These are phyloP conservation scores for Pyricularia sp. DNA, from an alignment of 2,329 filamentous ascomycete genomes.

Conservation along the genomic window DNA sequence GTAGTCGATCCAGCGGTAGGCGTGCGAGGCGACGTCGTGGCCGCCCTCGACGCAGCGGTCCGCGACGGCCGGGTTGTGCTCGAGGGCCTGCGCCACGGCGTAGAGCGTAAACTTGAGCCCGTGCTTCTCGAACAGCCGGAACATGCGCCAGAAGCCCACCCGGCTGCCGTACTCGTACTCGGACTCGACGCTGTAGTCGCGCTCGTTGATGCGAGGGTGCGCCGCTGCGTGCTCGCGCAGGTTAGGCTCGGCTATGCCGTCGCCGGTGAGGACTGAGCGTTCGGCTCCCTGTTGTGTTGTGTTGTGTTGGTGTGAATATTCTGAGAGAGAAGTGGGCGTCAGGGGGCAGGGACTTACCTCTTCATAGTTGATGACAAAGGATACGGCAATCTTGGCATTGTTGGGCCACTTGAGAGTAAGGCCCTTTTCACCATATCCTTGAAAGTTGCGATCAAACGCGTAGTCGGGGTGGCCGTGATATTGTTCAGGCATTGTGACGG, in stretches of 20 bases:
- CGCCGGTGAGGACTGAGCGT: slow-evolving; percentile 21
- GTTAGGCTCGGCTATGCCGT: slow-evolving; percentile 15
- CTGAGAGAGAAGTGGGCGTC: background rate
- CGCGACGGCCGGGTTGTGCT: slow-evolving; percentile 9
- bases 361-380: slow-evolving; percentile 28
- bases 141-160: slow-evolving; percentile 11
- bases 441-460: slow-evolving; percentile 13
- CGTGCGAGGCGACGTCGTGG: slow-evolving; percentile 12
- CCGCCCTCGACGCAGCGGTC: slow-evolving; percentile 9
- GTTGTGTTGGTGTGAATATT: background rate
- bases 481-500: background rate
- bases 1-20: slow-evolving; percentile 11
- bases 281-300: slow-evolving; percentile 15
- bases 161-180: slow-evolving; percentile 14
- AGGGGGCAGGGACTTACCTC: slow-evolving; percentile 8
- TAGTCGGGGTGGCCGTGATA: slow-evolving; percentile 10
- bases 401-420: slow-evolving; percentile 22
- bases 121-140: slow-evolving; percentile 9
- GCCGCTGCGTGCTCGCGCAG: slow-evolving; percentile 10
- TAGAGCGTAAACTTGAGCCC: slow-evolving; percentile 8
- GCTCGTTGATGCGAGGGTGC: slow-evolving; percentile 9
- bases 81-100: slow-evolving; percentile 9
- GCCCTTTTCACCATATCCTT: slow-evolving; percentile 10
- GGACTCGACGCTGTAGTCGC: slow-evolving; percentile 9
- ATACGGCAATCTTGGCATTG: slow-evolving; percentile 24